Base-by-base conservation (phyloP, 2,329 filamentous ascomycete genomes). In the Hymenoscyphus infarciens region DNA sequence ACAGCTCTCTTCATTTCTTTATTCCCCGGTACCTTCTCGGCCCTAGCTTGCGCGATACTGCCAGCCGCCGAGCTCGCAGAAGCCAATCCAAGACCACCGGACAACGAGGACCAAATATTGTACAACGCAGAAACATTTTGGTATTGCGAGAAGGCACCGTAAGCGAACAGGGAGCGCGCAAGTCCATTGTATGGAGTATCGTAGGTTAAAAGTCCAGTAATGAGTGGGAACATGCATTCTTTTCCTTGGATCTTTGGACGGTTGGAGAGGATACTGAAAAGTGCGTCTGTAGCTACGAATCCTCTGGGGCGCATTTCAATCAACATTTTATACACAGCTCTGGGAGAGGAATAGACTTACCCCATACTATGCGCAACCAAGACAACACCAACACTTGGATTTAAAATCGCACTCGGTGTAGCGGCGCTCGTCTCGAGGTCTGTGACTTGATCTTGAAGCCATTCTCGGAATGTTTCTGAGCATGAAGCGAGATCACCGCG, bases 361-460 rank as follows among this genome's bases (percentile, higher is more conserved):
- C 88, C 88, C 88, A 87, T 96, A 2, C 89, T 93, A 75, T 97
- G 92, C 1, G 92, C 92, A 29, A 95, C 81, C 1, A 96, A 80
- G 45, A 96, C 80, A 2, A 92, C 89, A 63, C 88, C 88, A 8
- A 96, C 90, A 0, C 87, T 87, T n/a, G 89, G 87, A 68, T 96
- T 89, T 55, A 90, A 82, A 0, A 90, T 91, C 0, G 92, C 91
- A 71, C 89, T 92, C 10, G 90, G 87, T 1, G 86, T 91, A 27
- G 83, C 81, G 64, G 87, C 85, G 35, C 84, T 84, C 63, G 86
- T 84, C 73, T 96, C 92, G 64, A 94, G 79, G 56, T 93, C 89
- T 74, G 94, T 92, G 42, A 96, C 90, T 67, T 87, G 86, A 72
- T 92, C 87, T 71, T 91, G 89, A 56, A 96, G 82, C 89, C 83